A percentile compares a stretch with the other conserved stretches of the same genome.
Conservation (phyloP, 2,329 filamentous ascomycete species). For the Apiospora aurea region DNA sequence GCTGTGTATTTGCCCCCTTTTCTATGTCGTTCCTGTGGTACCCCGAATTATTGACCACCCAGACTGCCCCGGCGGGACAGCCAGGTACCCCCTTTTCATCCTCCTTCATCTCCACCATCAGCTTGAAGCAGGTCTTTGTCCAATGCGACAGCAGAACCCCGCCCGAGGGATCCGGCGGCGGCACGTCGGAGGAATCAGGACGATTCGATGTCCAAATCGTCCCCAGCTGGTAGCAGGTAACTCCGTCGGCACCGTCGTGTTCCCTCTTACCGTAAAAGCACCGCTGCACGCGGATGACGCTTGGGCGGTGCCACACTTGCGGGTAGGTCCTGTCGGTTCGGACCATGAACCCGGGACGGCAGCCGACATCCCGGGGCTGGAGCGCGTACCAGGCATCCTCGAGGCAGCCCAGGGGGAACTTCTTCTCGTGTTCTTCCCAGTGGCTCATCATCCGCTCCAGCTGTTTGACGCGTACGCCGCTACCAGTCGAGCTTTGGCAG, state of each 20-base stretch:
- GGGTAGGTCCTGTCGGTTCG: not conserved
- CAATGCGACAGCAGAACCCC: not conserved
- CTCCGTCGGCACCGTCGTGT: not conserved
- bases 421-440: not conserved
- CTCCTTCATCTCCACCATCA: not conserved
- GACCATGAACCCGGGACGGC: not conserved
- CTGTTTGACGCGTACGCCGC: not conserved
- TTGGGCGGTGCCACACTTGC: not conserved
- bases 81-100: not conserved
- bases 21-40: not conserved
- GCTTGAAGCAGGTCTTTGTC: not conserved
- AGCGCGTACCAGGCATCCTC: not conserved
- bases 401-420: not conserved
- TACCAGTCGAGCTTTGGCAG: not conserved
- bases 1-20: not conserved
- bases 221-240: not conserved
- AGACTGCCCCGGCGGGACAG: not conserved
- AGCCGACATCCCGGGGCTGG: not conserved
- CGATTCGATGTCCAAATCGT: not conserved
- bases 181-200: rapidly evolving
- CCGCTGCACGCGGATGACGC: not conserved
- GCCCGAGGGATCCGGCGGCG: not conserved
- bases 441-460: not conserved
- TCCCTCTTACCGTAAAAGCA: not conserved
- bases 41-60: not conserved